A percentile compares a stretch with the other conserved stretches of the same genome.
These are phyloP conservation scores for Saccharum spontaneum DNA, from an alignment of 176 grass and related monocot species.

Conservation along the genomic window DNA sequence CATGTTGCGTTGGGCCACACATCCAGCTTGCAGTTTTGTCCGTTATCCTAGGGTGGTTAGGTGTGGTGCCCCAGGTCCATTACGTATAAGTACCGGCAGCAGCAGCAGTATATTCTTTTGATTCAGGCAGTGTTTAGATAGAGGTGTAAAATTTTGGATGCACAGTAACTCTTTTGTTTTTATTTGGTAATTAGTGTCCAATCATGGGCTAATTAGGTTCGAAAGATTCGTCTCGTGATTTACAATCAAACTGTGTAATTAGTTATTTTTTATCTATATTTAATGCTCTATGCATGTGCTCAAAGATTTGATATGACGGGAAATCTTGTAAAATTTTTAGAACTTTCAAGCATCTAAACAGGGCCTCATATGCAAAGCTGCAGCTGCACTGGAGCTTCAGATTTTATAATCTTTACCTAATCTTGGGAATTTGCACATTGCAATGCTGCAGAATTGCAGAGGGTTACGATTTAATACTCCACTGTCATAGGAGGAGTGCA, in stretches of 20 bases:
- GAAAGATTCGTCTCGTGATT: too few species aligned
- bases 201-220: too few species aligned
- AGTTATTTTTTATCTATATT: too few species aligned
- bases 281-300: too few species aligned
- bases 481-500: too few species aligned
- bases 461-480: conserved; percentile 1
- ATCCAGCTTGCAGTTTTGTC: conserved; percentile 46
- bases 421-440: not conserved
- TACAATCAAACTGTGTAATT: too few species aligned
- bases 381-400: not conserved
- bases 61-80: not conserved
- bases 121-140: not conserved
- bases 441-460: not conserved
- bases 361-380: not conserved
- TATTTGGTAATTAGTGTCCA: too few species aligned
- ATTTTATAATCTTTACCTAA: not conserved
- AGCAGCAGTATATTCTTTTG: not conserved
- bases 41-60: conserved; percentile 34
- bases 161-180: too few species aligned
- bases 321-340: too few species aligned
- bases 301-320: too few species aligned
- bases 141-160: too few species aligned
- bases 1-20: conserved; percentile 35
- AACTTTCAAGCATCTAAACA: too few species aligned
- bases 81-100: not conserved